Evolutionary conservation across 768 basidiomycete genomes (phyloP).

Genomic region (Peribolospora baueri): DNA sequence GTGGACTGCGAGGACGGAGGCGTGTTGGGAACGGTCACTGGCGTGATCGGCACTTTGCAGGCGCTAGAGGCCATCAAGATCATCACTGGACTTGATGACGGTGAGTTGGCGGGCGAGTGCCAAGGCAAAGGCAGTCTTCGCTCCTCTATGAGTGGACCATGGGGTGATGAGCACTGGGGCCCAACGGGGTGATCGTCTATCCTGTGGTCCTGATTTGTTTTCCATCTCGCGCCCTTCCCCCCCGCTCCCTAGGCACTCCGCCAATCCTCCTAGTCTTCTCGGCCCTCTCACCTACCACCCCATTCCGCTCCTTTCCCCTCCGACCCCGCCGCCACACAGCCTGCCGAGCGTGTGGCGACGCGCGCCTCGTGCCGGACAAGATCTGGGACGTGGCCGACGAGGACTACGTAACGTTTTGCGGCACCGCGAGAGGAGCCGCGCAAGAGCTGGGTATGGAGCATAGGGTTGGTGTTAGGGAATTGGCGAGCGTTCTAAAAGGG

Average conservation of each 20-base stretch:
- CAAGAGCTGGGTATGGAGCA: constrained; percentile 22
- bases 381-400: constrained; percentile 27
- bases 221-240: not conserved
- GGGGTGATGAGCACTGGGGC: not conserved
- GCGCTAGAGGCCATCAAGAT: constrained; percentile 70
- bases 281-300: constrained; percentile 33
- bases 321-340: constrained; percentile 35
- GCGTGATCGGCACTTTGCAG: constrained; percentile 69
- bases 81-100: constrained; percentile 42
- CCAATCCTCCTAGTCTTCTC: constrained; percentile 51
- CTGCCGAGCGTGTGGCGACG: constrained; percentile 50
- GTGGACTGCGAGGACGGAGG: constrained; percentile 55
- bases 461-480: no score
- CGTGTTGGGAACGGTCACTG: constrained; percentile 67
- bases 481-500: no score
- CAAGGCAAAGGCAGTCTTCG: constrained; percentile 5
- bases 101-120: not conserved
- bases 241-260: constrained; percentile 26
- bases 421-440: constrained; percentile 15
- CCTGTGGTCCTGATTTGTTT: constrained; percentile 5
- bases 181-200: not conserved
- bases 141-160: constrained; percentile 12
- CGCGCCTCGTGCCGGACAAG: constrained; percentile 19
- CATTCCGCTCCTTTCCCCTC: constrained; percentile 65
- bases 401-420: constrained; percentile 74